A percentile compares a stretch with the other conserved stretches of the same genome.
phyloP scores from a whole-genome alignment of 2,329 filamentous ascomycete genomes.

The Elsinoe perseae region DNA sequence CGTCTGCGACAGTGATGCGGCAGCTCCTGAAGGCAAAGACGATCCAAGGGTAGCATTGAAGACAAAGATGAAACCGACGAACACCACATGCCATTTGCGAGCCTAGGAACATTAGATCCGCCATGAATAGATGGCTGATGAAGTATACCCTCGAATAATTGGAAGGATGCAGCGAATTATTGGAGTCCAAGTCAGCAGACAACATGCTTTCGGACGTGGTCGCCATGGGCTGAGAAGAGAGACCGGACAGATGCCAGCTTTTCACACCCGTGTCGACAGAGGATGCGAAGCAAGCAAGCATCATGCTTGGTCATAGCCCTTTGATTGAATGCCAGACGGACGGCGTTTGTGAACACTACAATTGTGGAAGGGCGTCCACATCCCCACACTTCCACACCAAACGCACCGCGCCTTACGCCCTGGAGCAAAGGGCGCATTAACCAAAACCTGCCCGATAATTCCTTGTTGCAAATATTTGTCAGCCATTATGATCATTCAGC shows the following conservation, averaged over 20 bases:
- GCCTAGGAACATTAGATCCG: neutral
- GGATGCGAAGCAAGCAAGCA: no score
- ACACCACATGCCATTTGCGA: neutral
- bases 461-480: no score
- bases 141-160: neutral
- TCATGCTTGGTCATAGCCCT: no score
- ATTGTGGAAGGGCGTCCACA: no score
- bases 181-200: neutral
- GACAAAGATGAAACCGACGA: neutral
- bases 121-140: neutral
- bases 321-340: no score
- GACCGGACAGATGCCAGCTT: neutral
- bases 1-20: neutral
- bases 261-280: no score
- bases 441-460: no score
- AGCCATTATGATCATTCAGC: no score
- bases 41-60: neutral
- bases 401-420: no score
- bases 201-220: neutral
- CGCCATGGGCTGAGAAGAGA: neutral
- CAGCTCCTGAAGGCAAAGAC: neutral
- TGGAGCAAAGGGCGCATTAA: no score
- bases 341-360: no score
- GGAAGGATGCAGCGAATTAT: neutral
- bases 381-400: no score